Conservation (phyloP, 495 filamentous ascomycete genomes). For the Apiosordaria backusii region DNA sequence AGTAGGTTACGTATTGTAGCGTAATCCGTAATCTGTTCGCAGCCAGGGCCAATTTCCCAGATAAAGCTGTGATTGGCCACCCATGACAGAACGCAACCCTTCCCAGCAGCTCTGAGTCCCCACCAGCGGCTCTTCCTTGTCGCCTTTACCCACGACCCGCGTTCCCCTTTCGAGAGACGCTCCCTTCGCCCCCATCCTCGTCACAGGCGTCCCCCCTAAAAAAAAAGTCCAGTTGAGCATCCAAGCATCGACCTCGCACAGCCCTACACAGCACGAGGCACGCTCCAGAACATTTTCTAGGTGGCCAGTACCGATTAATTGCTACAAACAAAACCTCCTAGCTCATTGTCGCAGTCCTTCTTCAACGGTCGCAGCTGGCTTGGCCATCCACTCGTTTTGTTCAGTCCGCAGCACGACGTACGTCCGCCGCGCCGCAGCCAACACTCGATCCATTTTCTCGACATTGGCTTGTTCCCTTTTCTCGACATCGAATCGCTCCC, state of each 20-base stretch:
- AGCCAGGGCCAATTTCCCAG: conserved; percentile 30
- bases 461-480: background rate
- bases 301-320: background rate
- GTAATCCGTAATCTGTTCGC: conserved; percentile 13
- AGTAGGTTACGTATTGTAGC: background rate
- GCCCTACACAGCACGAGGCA: background rate
- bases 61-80: conserved; percentile 23
- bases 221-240: conserved; percentile 17
- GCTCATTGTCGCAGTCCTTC: conserved; percentile 7
- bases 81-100: conserved; percentile 11
- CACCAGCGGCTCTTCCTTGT: conserved; percentile 4
- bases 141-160: conserved; percentile 11
- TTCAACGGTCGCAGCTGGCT: conserved; percentile 28
- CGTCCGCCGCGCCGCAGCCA: conserved; percentile 16
- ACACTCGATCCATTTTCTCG: conserved; percentile 3
- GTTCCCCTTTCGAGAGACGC: conserved; percentile 5
- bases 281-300: background rate
- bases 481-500: conserved; percentile 11
- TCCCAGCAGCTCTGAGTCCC: conserved; percentile 7
- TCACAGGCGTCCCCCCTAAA: conserved; percentile 4
- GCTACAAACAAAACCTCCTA: background rate
- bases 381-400: conserved; percentile 37
- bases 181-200: background rate
- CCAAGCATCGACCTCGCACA: conserved; percentile 7
- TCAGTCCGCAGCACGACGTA: conserved; percentile 5